Conservation (phyloP, 495 filamentous ascomycete genomes). For the Hypoxylon trugodes region DNA sequence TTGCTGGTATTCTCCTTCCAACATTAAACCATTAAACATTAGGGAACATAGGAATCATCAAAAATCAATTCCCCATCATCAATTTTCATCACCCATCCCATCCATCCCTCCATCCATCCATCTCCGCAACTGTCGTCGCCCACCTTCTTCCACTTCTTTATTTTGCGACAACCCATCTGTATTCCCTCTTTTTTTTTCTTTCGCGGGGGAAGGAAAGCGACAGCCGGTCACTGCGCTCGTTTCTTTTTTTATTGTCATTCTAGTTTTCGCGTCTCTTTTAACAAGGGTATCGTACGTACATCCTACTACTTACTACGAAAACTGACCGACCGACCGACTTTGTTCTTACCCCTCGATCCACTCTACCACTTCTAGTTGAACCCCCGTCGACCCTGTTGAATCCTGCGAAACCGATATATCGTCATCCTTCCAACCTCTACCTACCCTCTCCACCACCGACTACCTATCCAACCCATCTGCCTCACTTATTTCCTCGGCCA, state of each 20-base stretch:
- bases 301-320: not conserved
- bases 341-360: slow-evolving; percentile 26
- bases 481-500: not conserved
- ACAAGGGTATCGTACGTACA: no score
- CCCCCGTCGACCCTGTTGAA: slow-evolving; percentile 1
- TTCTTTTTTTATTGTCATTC: not conserved
- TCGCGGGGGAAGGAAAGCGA: not conserved
- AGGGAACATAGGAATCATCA: not conserved
- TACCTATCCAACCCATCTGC: not conserved
- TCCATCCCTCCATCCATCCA: no score
- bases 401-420: slow-evolving; percentile 17
- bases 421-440: not conserved
- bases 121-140: slow-evolving; percentile 17
- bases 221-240: slow-evolving; percentile 6
- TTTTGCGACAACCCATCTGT: slow-evolving; percentile 16
- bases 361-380: no score
- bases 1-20: not conserved
- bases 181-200: not conserved
- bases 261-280: not conserved
- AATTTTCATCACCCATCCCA: slow-evolving; percentile 10
- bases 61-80: slow-evolving; percentile 12
- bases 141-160: not conserved
- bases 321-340: slow-evolving; percentile 2
- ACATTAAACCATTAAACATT: no score
- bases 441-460: slow-evolving; percentile 1